Conservation (phyloP, 495 filamentous ascomycete genomes). For the Penicillium arizonense region DNA sequence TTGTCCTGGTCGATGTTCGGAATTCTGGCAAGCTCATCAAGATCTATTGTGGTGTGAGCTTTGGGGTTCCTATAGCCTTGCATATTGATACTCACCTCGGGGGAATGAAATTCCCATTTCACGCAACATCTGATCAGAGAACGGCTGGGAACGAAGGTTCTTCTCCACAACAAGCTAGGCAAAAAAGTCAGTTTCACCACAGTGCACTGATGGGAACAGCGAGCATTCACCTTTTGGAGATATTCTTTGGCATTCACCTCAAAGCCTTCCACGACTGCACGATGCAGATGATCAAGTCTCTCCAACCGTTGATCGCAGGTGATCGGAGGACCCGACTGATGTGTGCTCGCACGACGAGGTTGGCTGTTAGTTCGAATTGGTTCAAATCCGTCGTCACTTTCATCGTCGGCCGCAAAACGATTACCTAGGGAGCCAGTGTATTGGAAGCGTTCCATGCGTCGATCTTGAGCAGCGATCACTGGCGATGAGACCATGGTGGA, state of each 20-base stretch:
- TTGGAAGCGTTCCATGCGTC: conserved; percentile 35
- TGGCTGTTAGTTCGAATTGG: conserved; percentile 46
- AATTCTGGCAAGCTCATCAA: conserved; percentile 62
- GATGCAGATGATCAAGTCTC: conserved; percentile 58
- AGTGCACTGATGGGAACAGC: neutral
- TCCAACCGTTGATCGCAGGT: conserved; percentile 63
- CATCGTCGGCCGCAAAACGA: conserved; percentile 43
- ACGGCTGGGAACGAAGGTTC: conserved; percentile 61
- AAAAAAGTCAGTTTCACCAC: conserved; percentile 14
- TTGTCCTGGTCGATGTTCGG: conserved; percentile 67
- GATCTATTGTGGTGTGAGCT: conserved; percentile 20
- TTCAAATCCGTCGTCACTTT: conserved; percentile 66
- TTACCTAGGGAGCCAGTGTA: conserved; percentile 32
- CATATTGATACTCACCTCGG: conserved; percentile 40
- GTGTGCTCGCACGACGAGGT: conserved; percentile 33
- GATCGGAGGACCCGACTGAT: conserved; percentile 65
- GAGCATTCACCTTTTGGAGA: conserved; percentile 52
- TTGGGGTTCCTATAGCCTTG: neutral
- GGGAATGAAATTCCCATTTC: conserved; percentile 83
- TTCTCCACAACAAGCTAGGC: conserved; percentile 59
- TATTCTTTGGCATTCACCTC: conserved; percentile 59
- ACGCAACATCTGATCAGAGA: conserved; percentile 74
- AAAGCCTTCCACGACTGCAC: conserved; percentile 65
- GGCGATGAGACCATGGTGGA: conserved; percentile 91
- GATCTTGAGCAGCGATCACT: conserved; percentile 53